Conservation (phyloP, 805 yeast genomes). For the Hanseniaspora osmophila region DNA sequence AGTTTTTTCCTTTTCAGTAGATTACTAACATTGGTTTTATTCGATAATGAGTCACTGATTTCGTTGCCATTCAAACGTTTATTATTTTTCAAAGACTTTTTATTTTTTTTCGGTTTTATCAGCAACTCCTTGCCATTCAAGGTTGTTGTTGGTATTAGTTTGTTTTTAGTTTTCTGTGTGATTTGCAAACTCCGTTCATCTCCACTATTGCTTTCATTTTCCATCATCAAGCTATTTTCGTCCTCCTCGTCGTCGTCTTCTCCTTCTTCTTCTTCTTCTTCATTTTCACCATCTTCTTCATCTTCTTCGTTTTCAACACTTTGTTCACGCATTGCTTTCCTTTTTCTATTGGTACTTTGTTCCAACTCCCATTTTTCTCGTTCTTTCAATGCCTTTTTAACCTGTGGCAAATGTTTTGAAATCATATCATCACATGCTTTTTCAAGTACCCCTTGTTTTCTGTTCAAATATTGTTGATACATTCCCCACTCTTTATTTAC, state of each 20-base stretch:
- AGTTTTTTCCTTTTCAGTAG: no score
- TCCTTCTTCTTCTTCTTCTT: constrained; percentile 2
- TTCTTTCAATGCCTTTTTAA: neutral
- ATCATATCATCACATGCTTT: neutral
- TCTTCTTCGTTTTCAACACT: neutral
- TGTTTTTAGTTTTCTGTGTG: no score
- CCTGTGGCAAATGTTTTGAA: neutral
- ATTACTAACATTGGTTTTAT: no score
- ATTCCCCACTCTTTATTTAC: constrained; percentile 16
- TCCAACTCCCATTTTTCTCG: neutral
- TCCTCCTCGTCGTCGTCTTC: neutral
- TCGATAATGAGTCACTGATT: no score
- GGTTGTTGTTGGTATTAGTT: no score
- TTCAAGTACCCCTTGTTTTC: neutral
- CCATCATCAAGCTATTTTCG: constrained; percentile 1
- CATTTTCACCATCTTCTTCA: constrained; percentile 1
- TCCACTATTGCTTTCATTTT: constrained; percentile 2
- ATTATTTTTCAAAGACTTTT: no score
- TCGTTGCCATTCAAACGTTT: no score
- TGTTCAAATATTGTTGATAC: constrained; percentile 6
- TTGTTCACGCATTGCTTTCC: neutral
- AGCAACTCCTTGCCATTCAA: no score
- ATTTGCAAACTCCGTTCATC: no score
- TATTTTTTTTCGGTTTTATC: no score
- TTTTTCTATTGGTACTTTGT: neutral